phyloP scores from a whole-genome alignment of 1,139 yeast genomes.

The Taiozyma sp. region DNA sequence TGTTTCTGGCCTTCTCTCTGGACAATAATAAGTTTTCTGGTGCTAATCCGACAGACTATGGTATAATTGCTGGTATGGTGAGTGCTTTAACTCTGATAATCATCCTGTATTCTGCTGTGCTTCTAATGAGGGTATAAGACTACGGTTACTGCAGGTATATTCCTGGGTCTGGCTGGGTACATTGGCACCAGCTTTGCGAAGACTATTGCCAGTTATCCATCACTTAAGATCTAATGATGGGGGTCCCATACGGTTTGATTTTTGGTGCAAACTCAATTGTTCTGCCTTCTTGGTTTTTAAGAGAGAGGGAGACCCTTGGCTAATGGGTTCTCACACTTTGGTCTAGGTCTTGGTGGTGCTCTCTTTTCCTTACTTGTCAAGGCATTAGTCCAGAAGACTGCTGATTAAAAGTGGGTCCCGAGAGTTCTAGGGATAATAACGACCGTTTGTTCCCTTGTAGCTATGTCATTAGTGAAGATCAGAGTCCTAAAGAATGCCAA shows the following conservation, averaged over 20 bases:
- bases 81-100: conserved; percentile 40
- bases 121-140: conserved; percentile 26
- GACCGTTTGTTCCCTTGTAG: conserved; percentile 34
- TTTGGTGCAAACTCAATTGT: conserved; percentile 49
- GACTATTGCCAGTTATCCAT: conserved; percentile 44
- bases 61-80: conserved; percentile 54
- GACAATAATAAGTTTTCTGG: conserved; percentile 39
- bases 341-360: conserved; percentile 66
- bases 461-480: conserved; percentile 23
- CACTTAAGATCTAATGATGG: conserved; percentile 53
- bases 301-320: conserved; percentile 45
- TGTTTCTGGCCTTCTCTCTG: conserved; percentile 47
- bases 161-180: conserved; percentile 43
- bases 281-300: conserved; percentile 60
- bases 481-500: conserved; percentile 20
- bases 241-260: conserved; percentile 45
- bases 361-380: conserved; percentile 45
- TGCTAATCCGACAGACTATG: conserved; percentile 47
- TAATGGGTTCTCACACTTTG: conserved; percentile 53
- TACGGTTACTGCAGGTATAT: conserved; percentile 38
- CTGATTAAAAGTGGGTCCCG: conserved; percentile 54
- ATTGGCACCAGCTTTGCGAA: conserved; percentile 49
- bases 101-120: conserved; percentile 33
- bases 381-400: conserved; percentile 38
- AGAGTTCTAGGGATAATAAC: conserved; percentile 46